Evolutionary conservation across 2,329 filamentous ascomycete species (phyloP).

Genomic region (Ceratocystis destructans): DNA sequence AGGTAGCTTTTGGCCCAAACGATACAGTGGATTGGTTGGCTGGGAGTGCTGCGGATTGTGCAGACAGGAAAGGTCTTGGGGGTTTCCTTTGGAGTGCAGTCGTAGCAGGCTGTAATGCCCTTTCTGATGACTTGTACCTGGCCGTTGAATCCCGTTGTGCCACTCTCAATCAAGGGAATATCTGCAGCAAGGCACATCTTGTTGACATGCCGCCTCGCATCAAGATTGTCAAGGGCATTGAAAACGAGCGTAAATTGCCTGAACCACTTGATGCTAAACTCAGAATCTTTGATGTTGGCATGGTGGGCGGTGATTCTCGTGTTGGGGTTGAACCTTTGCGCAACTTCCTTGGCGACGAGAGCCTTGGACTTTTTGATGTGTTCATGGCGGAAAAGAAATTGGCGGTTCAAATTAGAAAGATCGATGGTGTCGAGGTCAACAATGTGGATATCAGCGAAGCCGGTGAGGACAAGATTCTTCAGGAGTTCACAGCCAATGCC

Average conservation of each 20-base stretch:
- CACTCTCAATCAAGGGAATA: slow-evolving; percentile 86
- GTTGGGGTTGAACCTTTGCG: slow-evolving; percentile 76
- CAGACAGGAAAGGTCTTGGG: slow-evolving; percentile 93
- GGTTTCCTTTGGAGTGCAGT: slow-evolving; percentile 77
- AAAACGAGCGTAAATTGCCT: slow-evolving; percentile 72
- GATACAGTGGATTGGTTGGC: slow-evolving; percentile 94
- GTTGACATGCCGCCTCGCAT: slow-evolving; percentile 88
- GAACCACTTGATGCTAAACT: slow-evolving; percentile 86
- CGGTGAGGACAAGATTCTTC: slow-evolving; percentile 85
- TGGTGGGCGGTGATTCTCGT: slow-evolving; percentile 80
- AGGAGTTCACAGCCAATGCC: slow-evolving; percentile 96
- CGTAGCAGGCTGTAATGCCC: slow-evolving; percentile 86
- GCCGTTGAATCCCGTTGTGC: slow-evolving; percentile 93
- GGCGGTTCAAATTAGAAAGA: slow-evolving; percentile 89
- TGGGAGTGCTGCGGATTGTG: slow-evolving; percentile 91
- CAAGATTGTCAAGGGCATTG: slow-evolving; percentile 92
- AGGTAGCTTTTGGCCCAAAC: slow-evolving; percentile 98
- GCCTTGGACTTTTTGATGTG: slow-evolving; percentile 98
- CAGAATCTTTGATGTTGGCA: slow-evolving; percentile 81
- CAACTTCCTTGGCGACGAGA: slow-evolving; percentile 83
- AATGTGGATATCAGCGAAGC: slow-evolving; percentile 85
- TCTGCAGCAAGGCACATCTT: slow-evolving; percentile 90
- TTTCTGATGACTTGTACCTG: slow-evolving; percentile 96
- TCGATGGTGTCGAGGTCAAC: slow-evolving; percentile 98
- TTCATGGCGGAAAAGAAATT: slow-evolving; percentile 91